Evolutionary conservation across 176 grass and related monocot genomes (phyloP).

Genomic region (Zizania latifolia): DNA sequence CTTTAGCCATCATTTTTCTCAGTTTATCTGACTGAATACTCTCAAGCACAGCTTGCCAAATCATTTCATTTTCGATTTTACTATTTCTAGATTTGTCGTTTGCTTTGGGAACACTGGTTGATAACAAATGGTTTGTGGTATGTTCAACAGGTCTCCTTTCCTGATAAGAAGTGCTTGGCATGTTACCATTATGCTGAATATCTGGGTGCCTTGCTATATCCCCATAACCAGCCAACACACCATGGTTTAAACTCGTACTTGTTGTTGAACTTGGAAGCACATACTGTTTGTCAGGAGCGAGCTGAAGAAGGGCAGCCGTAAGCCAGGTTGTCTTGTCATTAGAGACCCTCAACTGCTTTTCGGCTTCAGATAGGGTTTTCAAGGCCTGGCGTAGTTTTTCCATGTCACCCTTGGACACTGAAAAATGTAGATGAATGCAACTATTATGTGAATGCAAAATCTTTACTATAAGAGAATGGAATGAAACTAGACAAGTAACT

Average conservation of each 20-base stretch:
- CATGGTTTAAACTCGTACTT: constrained; percentile 45
- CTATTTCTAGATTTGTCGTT: constrained; percentile 30
- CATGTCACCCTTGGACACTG: constrained; percentile 69
- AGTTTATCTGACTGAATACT: constrained; percentile 73
- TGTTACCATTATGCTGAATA: constrained; percentile 25
- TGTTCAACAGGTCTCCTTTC: constrained; percentile 31
- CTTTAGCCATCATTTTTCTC: constrained; percentile 79
- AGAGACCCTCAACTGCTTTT: constrained; percentile 68
- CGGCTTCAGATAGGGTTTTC: constrained; percentile 64
- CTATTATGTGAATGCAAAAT: constrained; percentile 16
- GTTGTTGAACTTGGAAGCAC: constrained; percentile 56
- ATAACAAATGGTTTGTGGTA: constrained; percentile 27
- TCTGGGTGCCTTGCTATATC: constrained; percentile 19
- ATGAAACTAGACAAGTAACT: neutral
- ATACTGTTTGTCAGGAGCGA: constrained; percentile 82
- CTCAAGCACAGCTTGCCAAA: constrained; percentile 83
- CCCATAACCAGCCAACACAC: constrained; percentile 31
- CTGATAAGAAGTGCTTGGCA: constrained; percentile 31
- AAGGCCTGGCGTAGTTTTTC: constrained; percentile 67
- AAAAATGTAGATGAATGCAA: constrained; percentile 26
- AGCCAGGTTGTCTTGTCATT: constrained; percentile 73
- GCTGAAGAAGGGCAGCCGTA: constrained; percentile 78
- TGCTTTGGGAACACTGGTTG: constrained; percentile 26
- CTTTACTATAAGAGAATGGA: neutral
- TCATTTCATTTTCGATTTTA: constrained; percentile 58